A percentile compares a stretch with the other conserved stretches of the same genome.
phyloP scores from a whole-genome alignment of 2,329 filamentous ascomycete species.

The Colletotrichum australisinense region DNA sequence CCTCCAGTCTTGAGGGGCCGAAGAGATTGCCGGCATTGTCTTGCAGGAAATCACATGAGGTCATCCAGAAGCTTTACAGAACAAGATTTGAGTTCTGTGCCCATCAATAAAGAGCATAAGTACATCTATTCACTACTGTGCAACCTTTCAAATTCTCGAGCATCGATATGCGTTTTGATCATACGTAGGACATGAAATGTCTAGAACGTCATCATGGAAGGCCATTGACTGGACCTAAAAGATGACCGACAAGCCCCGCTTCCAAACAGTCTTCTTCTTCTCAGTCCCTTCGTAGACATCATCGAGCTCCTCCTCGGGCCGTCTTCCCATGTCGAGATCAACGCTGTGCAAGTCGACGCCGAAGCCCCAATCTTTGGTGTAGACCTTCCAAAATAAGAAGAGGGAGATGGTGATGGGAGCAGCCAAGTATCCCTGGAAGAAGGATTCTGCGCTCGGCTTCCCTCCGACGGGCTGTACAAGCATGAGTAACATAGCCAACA shows the following conservation, averaged over 20 bases:
- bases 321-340: conserved; percentile 67
- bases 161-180: background rate
- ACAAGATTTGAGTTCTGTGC: background rate
- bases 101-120: background rate
- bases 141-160: background rate
- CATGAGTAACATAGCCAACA: background rate
- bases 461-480: conserved; percentile 48
- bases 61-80: background rate
- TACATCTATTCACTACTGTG: background rate
- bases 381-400: conserved; percentile 76
- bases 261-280: conserved; percentile 8
- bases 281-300: conserved; percentile 57
- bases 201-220: too few relatives aligned
- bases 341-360: conserved; percentile 69
- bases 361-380: conserved; percentile 60
- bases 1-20: too few relatives aligned
- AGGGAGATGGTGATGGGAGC: conserved; percentile 64
- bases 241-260: background rate
- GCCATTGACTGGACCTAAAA: background rate
- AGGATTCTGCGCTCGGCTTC: conserved; percentile 55
- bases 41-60: background rate
- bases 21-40: too few relatives aligned
- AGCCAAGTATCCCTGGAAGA: conserved; percentile 71
- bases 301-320: conserved; percentile 56
- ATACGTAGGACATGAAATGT: background rate